phyloP scores from a whole-genome alignment of 805 yeast genomes.

The Lipomyces sp. region DNA sequence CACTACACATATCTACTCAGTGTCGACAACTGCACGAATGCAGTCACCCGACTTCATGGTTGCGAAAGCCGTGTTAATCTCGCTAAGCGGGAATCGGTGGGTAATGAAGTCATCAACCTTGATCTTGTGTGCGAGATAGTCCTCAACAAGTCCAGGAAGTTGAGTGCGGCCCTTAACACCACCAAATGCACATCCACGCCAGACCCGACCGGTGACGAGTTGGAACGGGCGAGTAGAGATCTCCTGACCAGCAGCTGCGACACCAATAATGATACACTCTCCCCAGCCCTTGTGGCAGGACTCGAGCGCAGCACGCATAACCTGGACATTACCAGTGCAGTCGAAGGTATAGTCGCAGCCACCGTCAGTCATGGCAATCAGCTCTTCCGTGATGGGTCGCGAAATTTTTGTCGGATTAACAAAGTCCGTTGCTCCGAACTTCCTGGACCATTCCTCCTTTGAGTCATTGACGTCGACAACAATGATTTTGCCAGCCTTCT shows the following conservation, averaged over 20 bases:
- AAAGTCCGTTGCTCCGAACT: constrained; percentile 96
- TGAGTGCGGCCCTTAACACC: constrained; percentile 98
- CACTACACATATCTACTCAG: constrained; percentile 4
- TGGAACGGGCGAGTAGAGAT: constrained; percentile 98
- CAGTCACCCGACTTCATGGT: constrained; percentile 95
- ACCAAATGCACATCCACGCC: constrained; percentile 99
- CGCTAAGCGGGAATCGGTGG: constrained; percentile 75
- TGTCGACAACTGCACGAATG: constrained; percentile 83
- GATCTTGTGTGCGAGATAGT: constrained; percentile 76
- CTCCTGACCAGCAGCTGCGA: constrained; percentile 98
- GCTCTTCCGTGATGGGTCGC: constrained; percentile 75
- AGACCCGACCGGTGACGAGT: constrained; percentile 96
- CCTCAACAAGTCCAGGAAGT: constrained; percentile 86
- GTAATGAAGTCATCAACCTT: constrained; percentile 96
- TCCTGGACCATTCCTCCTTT: constrained; percentile 81
- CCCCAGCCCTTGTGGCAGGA: constrained; percentile 99
- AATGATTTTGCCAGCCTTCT: constrained; percentile 76
- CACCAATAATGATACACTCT: constrained; percentile 91
- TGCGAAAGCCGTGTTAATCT: constrained; percentile 87
- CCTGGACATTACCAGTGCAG: constrained; percentile 94
- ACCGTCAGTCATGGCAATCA: constrained; percentile 91
- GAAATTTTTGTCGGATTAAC: constrained; percentile 80
- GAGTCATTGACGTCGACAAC: constrained; percentile 85
- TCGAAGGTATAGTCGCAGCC: constrained; percentile 96
- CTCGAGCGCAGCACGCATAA: constrained; percentile 96